Evolutionary conservation across 352 stramenopile species (phyloP), one percentile per base, ranked within the genome.

Genomic region (Globisporangium viniferum): DNA sequence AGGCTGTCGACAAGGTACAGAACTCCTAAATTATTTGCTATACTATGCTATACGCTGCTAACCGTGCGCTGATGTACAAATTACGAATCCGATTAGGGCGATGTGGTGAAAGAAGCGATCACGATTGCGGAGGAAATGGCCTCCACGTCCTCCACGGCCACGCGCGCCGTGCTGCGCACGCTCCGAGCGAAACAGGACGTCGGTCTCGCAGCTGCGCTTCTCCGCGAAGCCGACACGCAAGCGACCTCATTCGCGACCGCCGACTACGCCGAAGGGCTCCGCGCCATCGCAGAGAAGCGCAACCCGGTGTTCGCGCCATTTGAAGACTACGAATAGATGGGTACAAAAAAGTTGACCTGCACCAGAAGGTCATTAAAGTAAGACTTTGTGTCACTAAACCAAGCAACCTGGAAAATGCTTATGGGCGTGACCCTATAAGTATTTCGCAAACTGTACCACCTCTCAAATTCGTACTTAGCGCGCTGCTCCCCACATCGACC

Each of bases 221-320:
- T 84, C 60, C 75, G 86, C 29, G 89, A 96, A 70, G 83, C 91
- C 9, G 80, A 95, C 72, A 75, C 80, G 4, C 89, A 97, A 66
- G 82, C 86, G 31, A 79, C 92, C 49, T 95, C 86, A 58, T 97
- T 96, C 71, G 79, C 79, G 35, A 84, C 81, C 0, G 48, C 62
- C 0, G 90, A 97, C 78, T 94, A 92, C 82, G 74, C 71, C 9
- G 88, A 93, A 70, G 91, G 90, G 22, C 73, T 97, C 24, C 70
- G 86, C 24, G 90, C 88, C n/a, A 80, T 94, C 33, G 72, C 69
- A 0, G 74, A 90, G 63, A 92, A 92, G 63, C 77, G 86, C 59
- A 59, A 68, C 20, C 86, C 90, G 0, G 36, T 65, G 5, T 97
- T 96, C 74, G 73, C 76, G 24, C 44, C 65, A 5, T 66, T 67